Evolutionary conservation across 768 basidiomycete genomes (phyloP).

Genomic region (Gyrodon lividus): DNA sequence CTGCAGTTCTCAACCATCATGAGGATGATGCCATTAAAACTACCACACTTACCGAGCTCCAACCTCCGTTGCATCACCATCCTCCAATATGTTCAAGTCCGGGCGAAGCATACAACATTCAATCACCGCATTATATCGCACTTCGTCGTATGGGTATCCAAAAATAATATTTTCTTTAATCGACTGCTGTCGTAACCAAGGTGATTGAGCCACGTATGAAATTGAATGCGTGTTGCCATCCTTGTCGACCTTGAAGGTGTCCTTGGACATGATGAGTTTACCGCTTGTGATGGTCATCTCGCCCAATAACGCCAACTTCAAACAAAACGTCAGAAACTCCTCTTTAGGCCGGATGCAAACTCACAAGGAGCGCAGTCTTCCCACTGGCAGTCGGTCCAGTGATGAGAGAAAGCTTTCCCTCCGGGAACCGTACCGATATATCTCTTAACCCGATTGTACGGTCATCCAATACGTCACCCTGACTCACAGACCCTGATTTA

Average conservation of each 20-base stretch:
- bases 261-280: slow-evolving; percentile 37
- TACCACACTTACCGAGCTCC: slow-evolving; percentile 49
- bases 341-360: neutral
- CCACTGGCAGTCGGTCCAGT: slow-evolving; percentile 43
- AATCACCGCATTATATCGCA: slow-evolving; percentile 66
- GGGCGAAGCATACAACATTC: slow-evolving; percentile 75
- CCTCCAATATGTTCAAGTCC: slow-evolving; percentile 77
- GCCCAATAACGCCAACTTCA: slow-evolving; percentile 27
- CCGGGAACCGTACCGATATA: slow-evolving; percentile 41
- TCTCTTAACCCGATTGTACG: slow-evolving; percentile 38
- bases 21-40: neutral
- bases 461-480: slow-evolving; percentile 12
- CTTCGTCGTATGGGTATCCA: slow-evolving; percentile 61
- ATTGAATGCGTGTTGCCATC: slow-evolving; percentile 57
- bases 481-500: neutral
- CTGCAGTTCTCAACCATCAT: slow-evolving; percentile 26
- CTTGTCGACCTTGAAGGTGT: slow-evolving; percentile 49
- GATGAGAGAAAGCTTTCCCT: slow-evolving; percentile 42
- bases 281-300: slow-evolving; percentile 32
- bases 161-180: slow-evolving; percentile 79
- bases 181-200: slow-evolving; percentile 63
- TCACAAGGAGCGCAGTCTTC: slow-evolving; percentile 41
- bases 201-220: slow-evolving; percentile 67
- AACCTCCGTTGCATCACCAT: slow-evolving; percentile 80
- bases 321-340: neutral